phyloP scores from a whole-genome alignment of 2,329 filamentous ascomycete species.

The Fusarium caatingaense region DNA sequence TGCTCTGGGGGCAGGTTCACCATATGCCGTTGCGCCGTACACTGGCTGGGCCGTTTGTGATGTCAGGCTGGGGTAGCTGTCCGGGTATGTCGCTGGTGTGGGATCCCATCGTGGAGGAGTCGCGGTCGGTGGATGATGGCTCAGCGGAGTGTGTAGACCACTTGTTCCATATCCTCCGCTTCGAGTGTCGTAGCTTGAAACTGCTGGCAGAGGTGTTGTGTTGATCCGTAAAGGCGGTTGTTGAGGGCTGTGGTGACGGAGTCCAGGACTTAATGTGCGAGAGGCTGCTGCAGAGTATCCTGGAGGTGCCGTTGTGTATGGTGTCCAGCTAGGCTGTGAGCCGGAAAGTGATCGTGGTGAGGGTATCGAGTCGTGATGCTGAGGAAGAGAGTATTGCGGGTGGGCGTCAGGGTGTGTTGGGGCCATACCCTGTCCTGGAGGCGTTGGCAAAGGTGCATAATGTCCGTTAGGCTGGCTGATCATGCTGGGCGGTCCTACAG shows the following conservation, averaged over 20 bases:
- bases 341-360: constrained; percentile 65
- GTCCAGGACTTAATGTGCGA: constrained; percentile 57
- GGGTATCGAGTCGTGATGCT: constrained; percentile 62
- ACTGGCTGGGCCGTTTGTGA: constrained; percentile 53
- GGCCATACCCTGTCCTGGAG: constrained; percentile 53
- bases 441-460: constrained; percentile 61
- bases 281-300: constrained; percentile 50
- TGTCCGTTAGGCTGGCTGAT: constrained; percentile 54
- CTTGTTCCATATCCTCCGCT: constrained; percentile 54
- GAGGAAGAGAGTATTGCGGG: constrained; percentile 55
- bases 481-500: constrained; percentile 54
- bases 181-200: constrained; percentile 54
- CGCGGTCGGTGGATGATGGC: constrained; percentile 52
- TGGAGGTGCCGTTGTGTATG: constrained; percentile 54
- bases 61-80: constrained; percentile 54
- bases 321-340: constrained; percentile 60
- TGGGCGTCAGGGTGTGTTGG: constrained; percentile 51
- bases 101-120: constrained; percentile 58
- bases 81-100: constrained; percentile 53
- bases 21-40: constrained; percentile 57
- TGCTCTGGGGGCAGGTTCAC: constrained; percentile 56
- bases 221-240: constrained; percentile 53
- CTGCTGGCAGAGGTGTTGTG: constrained; percentile 53
- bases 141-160: constrained; percentile 55
- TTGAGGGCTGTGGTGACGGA: constrained; percentile 52